Evolutionary conservation across 1,284 basidiomycete species (phyloP).

Genomic region (Apiotrichum domesticum): DNA sequence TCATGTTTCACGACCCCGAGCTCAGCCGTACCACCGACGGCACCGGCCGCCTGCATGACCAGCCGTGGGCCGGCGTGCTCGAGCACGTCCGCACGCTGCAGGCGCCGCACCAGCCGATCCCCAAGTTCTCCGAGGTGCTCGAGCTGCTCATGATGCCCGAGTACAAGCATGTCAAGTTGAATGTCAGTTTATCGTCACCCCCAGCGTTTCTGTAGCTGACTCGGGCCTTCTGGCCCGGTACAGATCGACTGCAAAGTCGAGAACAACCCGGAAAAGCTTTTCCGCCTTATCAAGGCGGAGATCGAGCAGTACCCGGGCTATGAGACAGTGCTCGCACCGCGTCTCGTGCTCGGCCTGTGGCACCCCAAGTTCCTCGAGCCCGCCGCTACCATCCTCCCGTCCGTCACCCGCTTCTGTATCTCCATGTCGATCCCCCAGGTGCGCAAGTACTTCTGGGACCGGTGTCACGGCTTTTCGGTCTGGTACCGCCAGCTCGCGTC

Average conservation of each 20-base stretch:
- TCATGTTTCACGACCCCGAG: constrained; percentile 92
- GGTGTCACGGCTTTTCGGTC: constrained; percentile 84
- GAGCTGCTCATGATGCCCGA: constrained; percentile 64
- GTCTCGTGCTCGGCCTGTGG: constrained; percentile 72
- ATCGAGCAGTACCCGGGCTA: constrained; percentile 67
- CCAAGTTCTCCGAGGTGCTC: constrained; percentile 77
- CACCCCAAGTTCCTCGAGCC: constrained; percentile 72
- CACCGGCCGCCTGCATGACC: constrained; percentile 51
- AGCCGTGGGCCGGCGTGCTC: constrained; percentile 47
- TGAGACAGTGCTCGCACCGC: constrained; percentile 74
- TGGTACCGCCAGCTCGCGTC: constrained; percentile 69
- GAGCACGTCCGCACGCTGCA: constrained; percentile 71
- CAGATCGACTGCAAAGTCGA: constrained; percentile 64
- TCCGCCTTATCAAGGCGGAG: constrained; percentile 71
- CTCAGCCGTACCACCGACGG: constrained; percentile 55
- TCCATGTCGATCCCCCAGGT: constrained; percentile 61
- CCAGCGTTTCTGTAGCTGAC: constrained; percentile 56
- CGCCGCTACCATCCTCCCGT: constrained; percentile 70
- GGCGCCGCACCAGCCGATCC: constrained; percentile 76
- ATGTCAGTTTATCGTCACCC: constrained; percentile 69
- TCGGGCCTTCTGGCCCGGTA: constrained; percentile 57
- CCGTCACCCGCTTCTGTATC: constrained; percentile 80
- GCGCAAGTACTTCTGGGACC: constrained; percentile 82
- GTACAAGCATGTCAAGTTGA: constrained; percentile 68
- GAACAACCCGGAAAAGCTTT: constrained; percentile 82